Evolutionary conservation across 164 flowering plant genomes (phyloP).

Genomic region (Tinospora cordifolia): DNA sequence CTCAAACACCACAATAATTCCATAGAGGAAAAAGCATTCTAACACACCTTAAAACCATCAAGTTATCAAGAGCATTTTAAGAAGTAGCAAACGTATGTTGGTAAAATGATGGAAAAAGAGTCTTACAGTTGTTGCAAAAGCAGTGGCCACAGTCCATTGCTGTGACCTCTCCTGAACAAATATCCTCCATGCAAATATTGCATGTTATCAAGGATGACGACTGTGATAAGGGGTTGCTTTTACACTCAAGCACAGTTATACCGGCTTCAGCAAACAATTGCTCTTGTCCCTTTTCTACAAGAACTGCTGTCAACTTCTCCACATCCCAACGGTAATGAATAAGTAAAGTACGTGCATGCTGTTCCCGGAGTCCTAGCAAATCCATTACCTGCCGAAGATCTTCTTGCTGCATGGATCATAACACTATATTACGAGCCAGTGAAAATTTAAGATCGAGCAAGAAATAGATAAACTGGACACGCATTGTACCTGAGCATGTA

Average conservation of each 20-base stretch:
- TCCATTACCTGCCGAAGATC: slow-evolving; percentile 70
- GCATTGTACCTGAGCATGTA: slow-evolving; percentile 62
- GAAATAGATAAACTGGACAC: neutral
- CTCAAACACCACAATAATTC: too few relatives aligned
- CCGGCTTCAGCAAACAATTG: slow-evolving; percentile 57
- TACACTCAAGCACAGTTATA: slow-evolving; percentile 32
- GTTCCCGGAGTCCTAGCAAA: slow-evolving; percentile 52
- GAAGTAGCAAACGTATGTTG: neutral
- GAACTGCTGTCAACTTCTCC: slow-evolving; percentile 45
- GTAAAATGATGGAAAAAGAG: slow-evolving; percentile 8
- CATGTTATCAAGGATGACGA: slow-evolving; percentile 32
- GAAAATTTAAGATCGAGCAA: neutral
- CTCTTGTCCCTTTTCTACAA: slow-evolving; percentile 62
- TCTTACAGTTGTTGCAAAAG: slow-evolving; percentile 75
- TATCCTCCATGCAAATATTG: slow-evolving; percentile 56
- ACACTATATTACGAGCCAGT: neutral
- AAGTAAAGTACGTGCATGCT: slow-evolving; percentile 78
- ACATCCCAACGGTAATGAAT: slow-evolving; percentile 80
- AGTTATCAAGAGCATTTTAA: neutral
- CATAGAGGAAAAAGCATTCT: neutral
- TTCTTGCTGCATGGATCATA: slow-evolving; percentile 39
- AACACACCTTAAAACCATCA: too few relatives aligned
- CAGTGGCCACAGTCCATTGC: slow-evolving; percentile 82
- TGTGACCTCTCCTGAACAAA: slow-evolving; percentile 34
- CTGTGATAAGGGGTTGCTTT: slow-evolving; percentile 10